phyloP scores from a whole-genome alignment of 192 early-diverging fungal genomes.

The Piromyces finnis region DNA sequence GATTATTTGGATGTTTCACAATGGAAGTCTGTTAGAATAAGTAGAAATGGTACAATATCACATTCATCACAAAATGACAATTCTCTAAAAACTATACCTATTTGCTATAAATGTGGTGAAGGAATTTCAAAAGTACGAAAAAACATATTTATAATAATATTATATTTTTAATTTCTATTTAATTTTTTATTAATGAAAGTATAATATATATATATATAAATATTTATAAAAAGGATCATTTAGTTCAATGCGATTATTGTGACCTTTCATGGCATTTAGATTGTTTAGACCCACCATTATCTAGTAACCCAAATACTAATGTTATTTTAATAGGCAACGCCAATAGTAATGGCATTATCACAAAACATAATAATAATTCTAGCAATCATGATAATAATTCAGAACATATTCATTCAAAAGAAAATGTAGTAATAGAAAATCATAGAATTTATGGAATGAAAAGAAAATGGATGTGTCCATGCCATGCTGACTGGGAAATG shows the following conservation, averaged over 20 bases:
- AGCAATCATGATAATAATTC: background rate
- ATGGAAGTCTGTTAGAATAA: constrained; percentile 7
- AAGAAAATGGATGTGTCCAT: constrained; percentile 30
- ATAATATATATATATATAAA: no score
- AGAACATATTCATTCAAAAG: background rate
- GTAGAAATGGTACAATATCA: background rate
- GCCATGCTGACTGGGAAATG: constrained; percentile 22
- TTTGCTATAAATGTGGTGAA: background rate
- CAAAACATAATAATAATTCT: background rate
- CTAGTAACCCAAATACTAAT: constrained; percentile 12
- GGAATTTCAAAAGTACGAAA: background rate
- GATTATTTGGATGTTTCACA: constrained; percentile 21
- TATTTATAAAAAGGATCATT: no score
- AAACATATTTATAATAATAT: no score
- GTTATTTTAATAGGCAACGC: background rate
- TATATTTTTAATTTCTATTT: no score
- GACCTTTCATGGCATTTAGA: constrained; percentile 28
- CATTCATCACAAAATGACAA: background rate
- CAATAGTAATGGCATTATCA: background rate
- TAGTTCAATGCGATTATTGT: constrained; percentile 32
- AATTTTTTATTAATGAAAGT: no score
- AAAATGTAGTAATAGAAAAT: constrained; percentile 8
- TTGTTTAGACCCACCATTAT: constrained; percentile 21
- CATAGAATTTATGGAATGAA: background rate
- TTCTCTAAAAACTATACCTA: background rate